Evolutionary conservation across 305 asterid genomes (phyloP).

Genomic region (Plantago coronopus): DNA sequence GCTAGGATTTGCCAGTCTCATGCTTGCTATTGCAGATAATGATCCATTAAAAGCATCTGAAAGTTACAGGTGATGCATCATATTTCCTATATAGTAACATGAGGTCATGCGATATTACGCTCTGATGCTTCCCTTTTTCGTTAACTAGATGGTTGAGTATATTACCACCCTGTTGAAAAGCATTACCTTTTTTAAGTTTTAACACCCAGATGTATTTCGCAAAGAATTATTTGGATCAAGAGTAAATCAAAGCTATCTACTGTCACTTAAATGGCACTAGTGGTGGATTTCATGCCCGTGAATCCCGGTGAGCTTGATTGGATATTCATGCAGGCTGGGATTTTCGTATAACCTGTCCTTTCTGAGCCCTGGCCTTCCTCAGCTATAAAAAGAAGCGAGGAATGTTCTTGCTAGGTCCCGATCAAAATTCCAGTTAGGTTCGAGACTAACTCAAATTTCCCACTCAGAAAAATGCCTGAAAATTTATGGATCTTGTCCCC

Average conservation of each 20-base stretch:
- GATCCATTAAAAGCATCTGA: slow-evolving; percentile 70
- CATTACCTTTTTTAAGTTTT: too few relatives aligned
- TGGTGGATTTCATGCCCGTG: background rate
- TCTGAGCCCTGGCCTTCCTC: background rate
- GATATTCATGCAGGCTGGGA: background rate
- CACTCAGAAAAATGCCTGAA: background rate
- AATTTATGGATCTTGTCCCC: background rate
- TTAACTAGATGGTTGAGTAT: too few relatives aligned
- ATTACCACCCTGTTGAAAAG: too few relatives aligned
- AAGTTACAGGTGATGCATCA: slow-evolving; percentile 68
- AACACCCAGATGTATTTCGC: too few relatives aligned
- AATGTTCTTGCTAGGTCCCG: background rate
- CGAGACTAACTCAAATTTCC: background rate
- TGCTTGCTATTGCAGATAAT: slow-evolving; percentile 88
- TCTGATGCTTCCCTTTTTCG: too few relatives aligned
- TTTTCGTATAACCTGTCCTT: background rate
- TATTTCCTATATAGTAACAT: background rate
- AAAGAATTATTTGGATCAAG: background rate
- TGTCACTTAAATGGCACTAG: background rate
- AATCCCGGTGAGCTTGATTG: background rate
- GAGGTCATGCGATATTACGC: slow-evolving; percentile 6
- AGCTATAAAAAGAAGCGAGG: too few relatives aligned
- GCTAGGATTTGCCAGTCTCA: slow-evolving; percentile 88
- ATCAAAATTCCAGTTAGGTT: too few relatives aligned
- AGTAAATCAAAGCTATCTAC: background rate